phyloP scores from a whole-genome alignment of 768 basidiomycete genomes.

The Holtermanniella nyarrowii region DNA sequence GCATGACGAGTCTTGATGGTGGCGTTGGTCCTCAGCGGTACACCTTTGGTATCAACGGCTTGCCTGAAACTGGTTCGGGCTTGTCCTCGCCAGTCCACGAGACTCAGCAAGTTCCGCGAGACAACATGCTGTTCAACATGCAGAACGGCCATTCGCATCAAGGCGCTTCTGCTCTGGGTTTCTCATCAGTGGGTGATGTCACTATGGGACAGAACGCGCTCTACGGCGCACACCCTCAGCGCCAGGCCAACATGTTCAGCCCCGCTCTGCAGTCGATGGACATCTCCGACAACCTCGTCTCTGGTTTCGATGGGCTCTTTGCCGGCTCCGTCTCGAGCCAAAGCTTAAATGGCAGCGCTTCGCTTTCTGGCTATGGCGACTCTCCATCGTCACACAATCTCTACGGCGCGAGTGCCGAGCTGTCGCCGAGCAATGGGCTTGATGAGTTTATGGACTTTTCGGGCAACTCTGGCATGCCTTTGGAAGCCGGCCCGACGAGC shows the following conservation, averaged over 20 bases:
- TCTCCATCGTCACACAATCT: slow-evolving; percentile 10
- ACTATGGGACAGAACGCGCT: no score
- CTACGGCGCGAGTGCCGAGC: slow-evolving; percentile 20
- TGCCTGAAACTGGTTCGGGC: slow-evolving; percentile 5
- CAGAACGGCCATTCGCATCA: not conserved
- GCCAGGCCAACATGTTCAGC: not conserved
- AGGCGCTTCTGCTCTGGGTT: not conserved
- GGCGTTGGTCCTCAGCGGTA: not conserved
- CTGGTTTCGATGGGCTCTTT: slow-evolving; percentile 21
- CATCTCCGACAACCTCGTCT: slow-evolving; percentile 18
- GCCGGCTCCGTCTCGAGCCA: slow-evolving; percentile 10
- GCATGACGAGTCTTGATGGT: slow-evolving; percentile 5
- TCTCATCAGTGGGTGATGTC: not conserved
- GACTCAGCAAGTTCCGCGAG: not conserved
- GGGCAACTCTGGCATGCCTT: slow-evolving; percentile 11
- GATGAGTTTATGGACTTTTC: slow-evolving; percentile 31
- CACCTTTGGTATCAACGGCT: not conserved
- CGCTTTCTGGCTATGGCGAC: slow-evolving; percentile 17
- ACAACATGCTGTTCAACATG: not conserved
- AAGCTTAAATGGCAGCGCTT: slow-evolving; percentile 16
- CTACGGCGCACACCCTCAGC: not conserved
- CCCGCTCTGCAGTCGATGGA: slow-evolving; percentile 15
- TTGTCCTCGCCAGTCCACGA: slow-evolving; percentile 4
- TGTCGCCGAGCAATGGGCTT: slow-evolving; percentile 23
- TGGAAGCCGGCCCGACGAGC: not conserved